Evolutionary conservation across 352 stramenopile species (phyloP).

Genomic region (Globisporangium middletonii): DNA sequence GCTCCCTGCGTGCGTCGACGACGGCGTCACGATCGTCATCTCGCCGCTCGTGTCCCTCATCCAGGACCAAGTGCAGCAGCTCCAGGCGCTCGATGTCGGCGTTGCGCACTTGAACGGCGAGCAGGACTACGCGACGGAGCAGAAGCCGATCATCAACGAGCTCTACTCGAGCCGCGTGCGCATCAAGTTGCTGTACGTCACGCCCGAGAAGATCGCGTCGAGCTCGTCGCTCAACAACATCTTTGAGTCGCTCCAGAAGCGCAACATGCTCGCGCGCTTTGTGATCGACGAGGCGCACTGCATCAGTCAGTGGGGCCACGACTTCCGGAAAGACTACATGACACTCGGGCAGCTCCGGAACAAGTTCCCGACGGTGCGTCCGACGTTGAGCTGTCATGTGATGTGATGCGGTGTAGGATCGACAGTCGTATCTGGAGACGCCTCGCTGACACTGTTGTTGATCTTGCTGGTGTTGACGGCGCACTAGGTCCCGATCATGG

Average conservation of each 20-base stretch:
- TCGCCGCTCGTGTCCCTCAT: constrained; percentile 98
- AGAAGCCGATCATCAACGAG: constrained; percentile 83
- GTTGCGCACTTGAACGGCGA: constrained; percentile 84
- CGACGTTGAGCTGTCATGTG: neutral
- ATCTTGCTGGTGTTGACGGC: neutral
- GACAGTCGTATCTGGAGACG: no score
- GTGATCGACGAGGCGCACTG: constrained; percentile 97
- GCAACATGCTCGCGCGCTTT: constrained; percentile 92
- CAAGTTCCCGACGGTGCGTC: constrained; percentile 89
- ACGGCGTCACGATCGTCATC: constrained; percentile 96
- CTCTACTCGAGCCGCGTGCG: constrained; percentile 78
- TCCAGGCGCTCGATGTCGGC: constrained; percentile 90
- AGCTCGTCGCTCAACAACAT: constrained; percentile 85
- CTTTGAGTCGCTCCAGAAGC: constrained; percentile 71
- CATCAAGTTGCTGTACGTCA: constrained; percentile 98
- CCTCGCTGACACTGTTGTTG: neutral
- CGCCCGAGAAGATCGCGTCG: constrained; percentile 95
- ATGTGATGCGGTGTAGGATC: neutral
- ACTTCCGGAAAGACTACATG: constrained; percentile 99
- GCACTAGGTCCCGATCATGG: constrained; percentile 79
- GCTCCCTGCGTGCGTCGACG: constrained; percentile 82
- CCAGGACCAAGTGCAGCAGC: constrained; percentile 97
- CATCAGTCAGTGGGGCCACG: constrained; percentile 98
- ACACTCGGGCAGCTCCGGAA: constrained; percentile 87
- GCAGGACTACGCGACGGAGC: constrained; percentile 81